A percentile compares a stretch with the other conserved stretches of the same genome.
Conservation (phyloP, 2,329 filamentous ascomycete genomes). For the Whalleya microplaca region DNA sequence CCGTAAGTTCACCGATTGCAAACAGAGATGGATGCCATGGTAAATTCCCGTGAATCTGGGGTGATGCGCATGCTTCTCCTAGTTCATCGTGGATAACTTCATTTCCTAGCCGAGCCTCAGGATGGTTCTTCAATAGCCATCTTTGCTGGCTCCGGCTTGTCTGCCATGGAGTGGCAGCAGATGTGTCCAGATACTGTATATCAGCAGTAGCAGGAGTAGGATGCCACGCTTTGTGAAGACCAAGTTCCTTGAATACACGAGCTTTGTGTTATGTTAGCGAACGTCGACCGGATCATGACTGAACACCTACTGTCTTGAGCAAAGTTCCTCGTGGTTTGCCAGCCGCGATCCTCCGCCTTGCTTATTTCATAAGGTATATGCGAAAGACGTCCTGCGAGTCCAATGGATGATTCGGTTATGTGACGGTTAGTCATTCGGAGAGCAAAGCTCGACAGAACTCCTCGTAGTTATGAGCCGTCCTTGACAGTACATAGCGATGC, state of each 20-base stretch:
- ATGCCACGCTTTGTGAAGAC: slow-evolving; percentile 31
- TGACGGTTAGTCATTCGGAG: slow-evolving; percentile 40
- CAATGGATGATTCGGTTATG: slow-evolving; percentile 34
- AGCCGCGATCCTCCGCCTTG: slow-evolving; percentile 35
- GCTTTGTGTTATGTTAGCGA: slow-evolving; percentile 29
- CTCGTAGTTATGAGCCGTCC: slow-evolving; percentile 24
- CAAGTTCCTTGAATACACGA: slow-evolving; percentile 33
- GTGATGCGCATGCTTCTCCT: slow-evolving; percentile 19
- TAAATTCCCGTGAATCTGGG: slow-evolving; percentile 4
- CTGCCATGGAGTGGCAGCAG: slow-evolving; percentile 26
- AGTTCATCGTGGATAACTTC: slow-evolving; percentile 29
- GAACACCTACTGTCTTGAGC: slow-evolving; percentile 28
- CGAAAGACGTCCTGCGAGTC: slow-evolving; percentile 38
- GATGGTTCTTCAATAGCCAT: slow-evolving; percentile 57
- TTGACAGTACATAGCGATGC: slow-evolving; percentile 34
- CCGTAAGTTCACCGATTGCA: slow-evolving; percentile 58
- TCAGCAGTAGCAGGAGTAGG: slow-evolving; percentile 14
- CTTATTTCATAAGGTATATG: slow-evolving; percentile 29
- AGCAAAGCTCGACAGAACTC: slow-evolving; percentile 29
- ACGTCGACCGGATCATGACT: background rate
- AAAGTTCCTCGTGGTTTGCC: slow-evolving; percentile 34
- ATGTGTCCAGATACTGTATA: slow-evolving; percentile 2
- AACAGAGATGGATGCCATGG: slow-evolving; percentile 46
- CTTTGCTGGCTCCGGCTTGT: slow-evolving; percentile 35
- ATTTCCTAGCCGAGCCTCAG: slow-evolving; percentile 48